Evolutionary conservation across 2,329 filamentous ascomycete genomes (phyloP).

Genomic region (Claviceps sp.): DNA sequence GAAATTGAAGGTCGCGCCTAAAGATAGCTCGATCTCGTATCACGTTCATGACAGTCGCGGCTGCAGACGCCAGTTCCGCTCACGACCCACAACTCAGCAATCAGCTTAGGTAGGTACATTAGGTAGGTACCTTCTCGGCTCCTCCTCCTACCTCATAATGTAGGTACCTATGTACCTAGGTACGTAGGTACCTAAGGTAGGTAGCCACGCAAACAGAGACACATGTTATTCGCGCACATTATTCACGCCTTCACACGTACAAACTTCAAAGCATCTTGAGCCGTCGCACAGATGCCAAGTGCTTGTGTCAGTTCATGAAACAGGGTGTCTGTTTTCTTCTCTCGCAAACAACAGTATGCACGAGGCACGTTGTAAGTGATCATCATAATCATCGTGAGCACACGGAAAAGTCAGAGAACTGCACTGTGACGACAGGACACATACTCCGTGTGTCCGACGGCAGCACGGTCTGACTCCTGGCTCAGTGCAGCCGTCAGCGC

Average conservation of each 20-base stretch:
- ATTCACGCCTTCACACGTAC: background rate
- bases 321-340: background rate
- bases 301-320: background rate
- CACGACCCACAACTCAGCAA: background rate
- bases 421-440: no score
- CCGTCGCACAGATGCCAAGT: background rate
- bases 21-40: constrained; percentile 1
- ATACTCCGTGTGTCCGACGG: no score
- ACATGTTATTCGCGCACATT: background rate
- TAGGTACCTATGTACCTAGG: background rate
- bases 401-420: no score
- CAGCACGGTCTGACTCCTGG: no score
- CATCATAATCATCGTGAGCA: no score
- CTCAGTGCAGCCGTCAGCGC: no score
- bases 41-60: constrained; percentile 1
- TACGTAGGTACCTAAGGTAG: background rate
- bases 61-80: constrained; percentile 4
- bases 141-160: no score
- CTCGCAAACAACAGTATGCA: background rate
- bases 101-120: background rate
- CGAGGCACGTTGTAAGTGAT: no score
- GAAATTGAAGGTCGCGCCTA: constrained; percentile 2
- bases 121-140: no score
- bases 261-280: background rate
- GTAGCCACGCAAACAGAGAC: background rate